Conservation (phyloP, 352 stramenopile genomes). For the Globisporangium spiculum region DNA sequence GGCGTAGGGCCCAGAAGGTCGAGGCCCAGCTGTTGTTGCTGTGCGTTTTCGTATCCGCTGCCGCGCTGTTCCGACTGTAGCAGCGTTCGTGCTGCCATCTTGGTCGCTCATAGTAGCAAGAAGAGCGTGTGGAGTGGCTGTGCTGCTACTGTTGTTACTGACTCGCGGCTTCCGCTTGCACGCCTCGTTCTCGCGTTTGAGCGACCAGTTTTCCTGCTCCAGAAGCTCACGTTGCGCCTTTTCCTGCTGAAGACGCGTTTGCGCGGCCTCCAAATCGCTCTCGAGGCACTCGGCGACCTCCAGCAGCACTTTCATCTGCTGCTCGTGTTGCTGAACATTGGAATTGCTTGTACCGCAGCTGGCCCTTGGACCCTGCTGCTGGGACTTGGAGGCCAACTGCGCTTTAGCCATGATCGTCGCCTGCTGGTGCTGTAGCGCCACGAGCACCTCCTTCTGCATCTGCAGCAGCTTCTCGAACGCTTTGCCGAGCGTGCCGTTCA, state of each 20-base stretch:
- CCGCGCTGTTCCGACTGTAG: not conserved
- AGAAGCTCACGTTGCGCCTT: slow-evolving; percentile 41
- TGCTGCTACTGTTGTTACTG: not conserved
- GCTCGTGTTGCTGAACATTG: slow-evolving; percentile 12
- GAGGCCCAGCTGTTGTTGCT: not conserved
- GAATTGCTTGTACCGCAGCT: not conserved
- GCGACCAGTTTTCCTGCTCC: slow-evolving; percentile 41
- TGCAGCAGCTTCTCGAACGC: slow-evolving; percentile 37
- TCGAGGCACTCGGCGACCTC: slow-evolving; percentile 65
- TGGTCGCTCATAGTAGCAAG: not conserved
- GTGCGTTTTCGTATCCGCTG: slow-evolving; percentile 24
- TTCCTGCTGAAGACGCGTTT: slow-evolving; percentile 44
- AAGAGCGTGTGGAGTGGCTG: not conserved
- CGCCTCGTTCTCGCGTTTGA: slow-evolving; percentile 33
- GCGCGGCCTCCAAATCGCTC: slow-evolving; percentile 46
- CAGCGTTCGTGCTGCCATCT: not conserved
- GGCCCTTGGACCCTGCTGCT: not conserved
- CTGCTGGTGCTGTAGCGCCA: slow-evolving; percentile 32
- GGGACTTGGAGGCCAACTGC: not conserved
- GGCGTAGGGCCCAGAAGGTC: not conserved
- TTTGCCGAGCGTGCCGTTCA: slow-evolving; percentile 32
- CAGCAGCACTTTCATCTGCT: slow-evolving; percentile 58
- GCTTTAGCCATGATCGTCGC: slow-evolving; percentile 14
- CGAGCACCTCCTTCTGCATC: slow-evolving; percentile 53
- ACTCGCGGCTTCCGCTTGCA: slow-evolving; percentile 13